These are phyloP conservation scores for Amanita polypyramis DNA, from an alignment of 768 basidiomycete species.

Conservation along the genomic window DNA sequence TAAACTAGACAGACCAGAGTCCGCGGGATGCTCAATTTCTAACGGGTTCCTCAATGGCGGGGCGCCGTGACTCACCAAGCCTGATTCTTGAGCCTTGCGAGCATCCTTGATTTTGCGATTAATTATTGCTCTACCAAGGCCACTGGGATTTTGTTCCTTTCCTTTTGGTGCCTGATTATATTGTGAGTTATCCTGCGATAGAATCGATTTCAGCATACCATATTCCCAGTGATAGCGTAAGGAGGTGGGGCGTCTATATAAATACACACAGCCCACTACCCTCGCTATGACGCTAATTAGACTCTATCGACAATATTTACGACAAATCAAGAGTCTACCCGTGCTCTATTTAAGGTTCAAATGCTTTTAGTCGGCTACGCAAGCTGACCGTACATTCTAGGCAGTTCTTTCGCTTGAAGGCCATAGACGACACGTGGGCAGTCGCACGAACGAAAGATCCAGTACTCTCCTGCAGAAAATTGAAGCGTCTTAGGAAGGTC, in stretches of 20 bases:
- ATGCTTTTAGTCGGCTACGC: neutral
- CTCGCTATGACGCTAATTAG: conserved; percentile 13
- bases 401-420: conserved; percentile 54
- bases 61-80: conserved; percentile 40
- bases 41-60: neutral
- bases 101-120: conserved; percentile 83
- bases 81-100: conserved; percentile 45
- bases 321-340: conserved; percentile 31
- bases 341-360: conserved; percentile 32
- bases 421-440: conserved; percentile 45
- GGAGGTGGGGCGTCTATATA: neutral
- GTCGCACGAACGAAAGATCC: conserved; percentile 20
- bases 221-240: neutral
- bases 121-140: conserved; percentile 91
- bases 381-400: conserved; percentile 23
- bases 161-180: conserved; percentile 43
- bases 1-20: conserved; percentile 39
- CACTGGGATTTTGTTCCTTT: conserved; percentile 60
- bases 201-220: neutral
- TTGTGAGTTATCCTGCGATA: neutral
- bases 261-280: too few relatives aligned
- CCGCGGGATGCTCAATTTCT: too few relatives aligned
- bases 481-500: conserved; percentile 45
- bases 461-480: conserved; percentile 25
- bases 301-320: conserved; percentile 31